Percentiles rank a stretch among this genome's conserved stretches.
These are phyloP conservation scores for Cystofilobasidium ferigula DNA, from an alignment of 768 basidiomycete genomes.

Conservation along the genomic window DNA sequence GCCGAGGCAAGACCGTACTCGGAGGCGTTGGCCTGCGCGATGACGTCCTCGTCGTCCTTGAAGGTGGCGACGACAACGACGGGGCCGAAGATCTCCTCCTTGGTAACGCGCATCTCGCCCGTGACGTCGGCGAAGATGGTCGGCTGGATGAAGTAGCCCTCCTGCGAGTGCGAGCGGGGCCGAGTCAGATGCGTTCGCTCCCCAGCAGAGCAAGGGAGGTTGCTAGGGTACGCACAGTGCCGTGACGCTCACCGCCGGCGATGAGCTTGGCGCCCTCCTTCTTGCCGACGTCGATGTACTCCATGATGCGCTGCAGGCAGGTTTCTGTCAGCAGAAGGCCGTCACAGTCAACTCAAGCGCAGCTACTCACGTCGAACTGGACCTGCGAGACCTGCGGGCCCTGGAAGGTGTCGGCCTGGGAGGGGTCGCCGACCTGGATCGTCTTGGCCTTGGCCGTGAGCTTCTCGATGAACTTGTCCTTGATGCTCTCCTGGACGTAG, in stretches of 20 bases:
- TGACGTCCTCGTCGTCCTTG: conserved; percentile 71
- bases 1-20: conserved; percentile 76
- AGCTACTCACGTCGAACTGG: conserved; percentile 47
- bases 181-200: no score
- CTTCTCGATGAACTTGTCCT: conserved; percentile 27
- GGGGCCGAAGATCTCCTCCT: conserved; percentile 67
- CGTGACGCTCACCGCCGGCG: conserved; percentile 56
- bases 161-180: conserved; percentile 38
- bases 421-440: conserved; percentile 60
- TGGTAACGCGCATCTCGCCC: conserved; percentile 59
- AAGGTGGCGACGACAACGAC: conserved; percentile 77
- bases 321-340: not conserved
- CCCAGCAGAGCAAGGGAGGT: no score
- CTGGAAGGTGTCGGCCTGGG: conserved; percentile 50
- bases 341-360: not conserved
- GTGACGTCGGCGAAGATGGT: conserved; percentile 40
- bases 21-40: conserved; percentile 75
- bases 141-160: conserved; percentile 76
- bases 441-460: conserved; percentile 40
- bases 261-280: conserved; percentile 51
- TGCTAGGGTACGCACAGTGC: conserved; percentile 21
- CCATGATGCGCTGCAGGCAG: conserved; percentile 47
- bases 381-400: conserved; percentile 66
- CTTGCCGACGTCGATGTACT: conserved; percentile 66
- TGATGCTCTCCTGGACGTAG: conserved; percentile 25